A percentile compares a stretch with the other conserved stretches of the same genome.
Conservation (phyloP, 148 eudicot genomes). For the Spergularia bocconei region DNA sequence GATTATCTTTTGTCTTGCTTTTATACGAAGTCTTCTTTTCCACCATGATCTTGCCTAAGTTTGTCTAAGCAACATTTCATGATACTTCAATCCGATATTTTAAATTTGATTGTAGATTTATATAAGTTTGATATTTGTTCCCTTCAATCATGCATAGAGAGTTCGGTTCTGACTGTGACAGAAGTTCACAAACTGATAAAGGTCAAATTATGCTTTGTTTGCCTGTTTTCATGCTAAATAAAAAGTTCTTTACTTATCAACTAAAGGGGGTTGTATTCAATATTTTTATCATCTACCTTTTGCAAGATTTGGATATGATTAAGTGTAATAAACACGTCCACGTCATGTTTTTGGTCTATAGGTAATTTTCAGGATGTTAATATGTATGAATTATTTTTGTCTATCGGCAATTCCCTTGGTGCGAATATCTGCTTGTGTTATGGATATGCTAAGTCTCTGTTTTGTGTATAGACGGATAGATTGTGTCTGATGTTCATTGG, state of each 20-base stretch:
- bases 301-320: too few species aligned
- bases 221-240: neutral
- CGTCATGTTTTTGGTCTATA: neutral
- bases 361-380: neutral
- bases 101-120: neutral
- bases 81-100: too few species aligned
- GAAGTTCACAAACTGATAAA: neutral
- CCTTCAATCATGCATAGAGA: conserved; percentile 2
- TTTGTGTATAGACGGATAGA: too few species aligned
- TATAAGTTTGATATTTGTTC: neutral
- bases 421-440: too few species aligned
- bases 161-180: neutral
- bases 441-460: too few species aligned
- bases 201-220: neutral
- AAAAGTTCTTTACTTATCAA: neutral
- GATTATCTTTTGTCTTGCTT: too few species aligned
- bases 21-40: too few species aligned
- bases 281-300: neutral
- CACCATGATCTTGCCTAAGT: too few species aligned
- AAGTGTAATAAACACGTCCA: neutral
- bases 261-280: neutral
- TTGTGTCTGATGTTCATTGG: too few species aligned
- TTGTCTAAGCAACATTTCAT: too few species aligned
- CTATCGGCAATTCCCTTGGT: too few species aligned
- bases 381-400: neutral